Percentiles rank a stretch among this genome's conserved stretches.
Conservation (phyloP, 495 filamentous ascomycete species). For the Podospora sp. region DNA sequence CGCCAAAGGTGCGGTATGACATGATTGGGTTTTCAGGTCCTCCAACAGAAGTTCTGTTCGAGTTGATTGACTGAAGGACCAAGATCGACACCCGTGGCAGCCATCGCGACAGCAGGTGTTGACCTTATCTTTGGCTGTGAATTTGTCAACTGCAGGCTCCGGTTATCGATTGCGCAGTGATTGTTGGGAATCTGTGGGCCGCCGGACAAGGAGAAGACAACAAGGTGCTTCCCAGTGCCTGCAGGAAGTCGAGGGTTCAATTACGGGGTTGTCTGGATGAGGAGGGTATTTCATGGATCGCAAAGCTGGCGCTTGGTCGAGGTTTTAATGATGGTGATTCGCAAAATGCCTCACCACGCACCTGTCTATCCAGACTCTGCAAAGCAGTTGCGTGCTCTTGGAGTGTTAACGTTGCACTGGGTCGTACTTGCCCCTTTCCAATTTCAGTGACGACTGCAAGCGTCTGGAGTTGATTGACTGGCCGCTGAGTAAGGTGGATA, state of each 20-base stretch:
- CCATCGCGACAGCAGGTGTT: too few species aligned
- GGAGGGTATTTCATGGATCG: background rate
- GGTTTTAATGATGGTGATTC: background rate
- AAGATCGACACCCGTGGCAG: too few species aligned
- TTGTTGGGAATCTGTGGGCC: too few species aligned
- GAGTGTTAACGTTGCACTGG: background rate
- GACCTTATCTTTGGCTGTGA: too few species aligned
- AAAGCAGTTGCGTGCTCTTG: background rate
- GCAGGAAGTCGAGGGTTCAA: background rate
- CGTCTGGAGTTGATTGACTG: background rate
- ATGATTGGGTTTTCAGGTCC: too few species aligned
- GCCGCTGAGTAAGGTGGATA: background rate
- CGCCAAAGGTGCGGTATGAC: too few species aligned
- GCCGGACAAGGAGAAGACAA: background rate
- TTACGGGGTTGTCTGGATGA: background rate
- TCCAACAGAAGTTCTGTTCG: too few species aligned
- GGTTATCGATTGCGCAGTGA: too few species aligned
- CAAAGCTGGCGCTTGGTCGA: background rate
- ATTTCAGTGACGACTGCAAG: background rate
- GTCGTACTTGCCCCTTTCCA: constrained; percentile 1
- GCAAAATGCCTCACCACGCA: background rate
- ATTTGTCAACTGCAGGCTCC: too few species aligned
- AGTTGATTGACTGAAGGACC: too few species aligned
- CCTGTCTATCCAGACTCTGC: background rate
- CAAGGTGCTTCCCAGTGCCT: background rate